Conservation (phyloP, 2,329 filamentous ascomycete genomes). For the Monosporascus sp. region DNA sequence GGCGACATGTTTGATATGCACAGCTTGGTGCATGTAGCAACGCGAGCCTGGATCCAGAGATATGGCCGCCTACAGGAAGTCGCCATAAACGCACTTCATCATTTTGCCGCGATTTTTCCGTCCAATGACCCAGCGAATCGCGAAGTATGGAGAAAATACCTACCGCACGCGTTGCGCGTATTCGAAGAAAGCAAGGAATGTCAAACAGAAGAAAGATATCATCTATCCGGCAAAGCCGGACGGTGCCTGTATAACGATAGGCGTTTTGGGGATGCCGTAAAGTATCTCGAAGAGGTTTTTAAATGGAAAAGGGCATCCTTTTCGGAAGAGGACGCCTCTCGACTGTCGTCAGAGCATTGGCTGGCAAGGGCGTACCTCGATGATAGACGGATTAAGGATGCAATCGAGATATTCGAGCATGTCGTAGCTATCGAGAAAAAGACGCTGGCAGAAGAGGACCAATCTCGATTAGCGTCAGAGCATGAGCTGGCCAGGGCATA, state of each 20-base stretch:
- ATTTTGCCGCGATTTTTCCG: conserved; percentile 1
- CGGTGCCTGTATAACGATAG: conserved; percentile 9
- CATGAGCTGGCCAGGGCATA: too few relatives aligned
- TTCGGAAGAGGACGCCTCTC: background rate
- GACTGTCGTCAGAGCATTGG: background rate
- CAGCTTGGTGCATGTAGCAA: conserved; percentile 28
- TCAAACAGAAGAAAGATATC: conserved; percentile 7
- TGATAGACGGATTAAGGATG: too few relatives aligned
- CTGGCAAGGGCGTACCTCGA: too few relatives aligned
- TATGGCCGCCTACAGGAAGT: conserved; percentile 1
- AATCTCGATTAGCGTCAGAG: background rate
- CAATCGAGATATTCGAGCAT: conserved; percentile 4
- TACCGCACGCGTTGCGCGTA: conserved; percentile 19
- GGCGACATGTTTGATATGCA: conserved; percentile 27
- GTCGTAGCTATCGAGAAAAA: background rate
- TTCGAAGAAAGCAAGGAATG: conserved; percentile 10
- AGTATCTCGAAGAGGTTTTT: background rate
- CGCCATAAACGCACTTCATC: background rate
- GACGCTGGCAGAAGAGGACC: background rate
- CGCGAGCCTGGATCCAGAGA: conserved; percentile 19
- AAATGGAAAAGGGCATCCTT: background rate
- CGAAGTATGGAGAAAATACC: conserved; percentile 15
- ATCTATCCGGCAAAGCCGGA: conserved; percentile 12
- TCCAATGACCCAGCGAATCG: conserved; percentile 5
- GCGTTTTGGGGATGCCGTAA: conserved; percentile 2